A percentile compares a stretch with the other conserved stretches of the same genome.
Evolutionary conservation across 176 grass and related monocot genomes (phyloP).

Genomic region (Poa pratensis): DNA sequence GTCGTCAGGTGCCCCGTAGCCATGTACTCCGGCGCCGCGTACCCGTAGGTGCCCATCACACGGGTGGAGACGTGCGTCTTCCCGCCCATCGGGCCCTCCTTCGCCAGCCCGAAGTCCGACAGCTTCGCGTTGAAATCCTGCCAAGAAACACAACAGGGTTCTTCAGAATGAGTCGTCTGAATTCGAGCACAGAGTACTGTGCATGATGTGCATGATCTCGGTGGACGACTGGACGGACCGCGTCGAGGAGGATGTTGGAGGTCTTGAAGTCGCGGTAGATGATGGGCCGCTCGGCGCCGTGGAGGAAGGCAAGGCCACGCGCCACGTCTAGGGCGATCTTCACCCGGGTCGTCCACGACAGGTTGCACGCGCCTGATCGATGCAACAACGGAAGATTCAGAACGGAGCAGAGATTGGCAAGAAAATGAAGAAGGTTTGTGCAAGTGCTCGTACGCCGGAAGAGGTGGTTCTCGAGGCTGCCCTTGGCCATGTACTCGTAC

Average conservation of each 20-base stretch:
- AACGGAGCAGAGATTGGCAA: background rate
- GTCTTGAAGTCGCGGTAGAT: conserved; percentile 92
- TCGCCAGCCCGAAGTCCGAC: conserved; percentile 85
- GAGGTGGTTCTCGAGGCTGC: conserved; percentile 84
- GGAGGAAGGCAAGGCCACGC: conserved; percentile 76
- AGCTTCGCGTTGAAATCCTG: conserved; percentile 81
- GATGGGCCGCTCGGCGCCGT: conserved; percentile 60
- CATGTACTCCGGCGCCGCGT: conserved; percentile 84
- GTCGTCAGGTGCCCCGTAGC: conserved; percentile 80
- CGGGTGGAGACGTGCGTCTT: conserved; percentile 78
- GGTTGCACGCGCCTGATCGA: conserved; percentile 41
- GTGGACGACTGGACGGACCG: no score
- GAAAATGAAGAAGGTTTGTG: background rate
- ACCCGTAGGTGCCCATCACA: conserved; percentile 92
- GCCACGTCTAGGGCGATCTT: conserved; percentile 62
- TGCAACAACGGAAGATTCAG: background rate
- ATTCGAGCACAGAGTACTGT: no score
- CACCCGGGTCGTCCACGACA: conserved; percentile 62
- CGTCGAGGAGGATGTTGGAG: conserved; percentile 84
- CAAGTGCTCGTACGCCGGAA: conserved; percentile 51
- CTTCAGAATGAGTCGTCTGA: background rate
- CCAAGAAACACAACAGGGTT: background rate
- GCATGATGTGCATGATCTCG: no score
- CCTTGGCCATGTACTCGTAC: conserved; percentile 83
- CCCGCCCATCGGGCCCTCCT: conserved; percentile 74